phyloP scores from a whole-genome alignment of 1,284 basidiomycete species.

The Polyporus tsugae region DNA sequence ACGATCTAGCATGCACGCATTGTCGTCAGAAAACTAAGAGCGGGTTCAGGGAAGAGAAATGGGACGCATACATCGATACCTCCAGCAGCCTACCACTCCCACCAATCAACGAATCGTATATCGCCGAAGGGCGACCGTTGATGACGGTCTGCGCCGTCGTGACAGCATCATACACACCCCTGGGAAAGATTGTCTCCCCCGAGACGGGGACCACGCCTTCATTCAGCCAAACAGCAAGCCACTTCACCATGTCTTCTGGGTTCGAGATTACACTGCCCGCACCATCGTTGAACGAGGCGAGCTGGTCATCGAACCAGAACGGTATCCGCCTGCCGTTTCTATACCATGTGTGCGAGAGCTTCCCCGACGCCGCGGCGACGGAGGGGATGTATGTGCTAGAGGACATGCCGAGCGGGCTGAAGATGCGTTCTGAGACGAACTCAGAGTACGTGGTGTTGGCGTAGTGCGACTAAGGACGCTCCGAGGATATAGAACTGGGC shows the following conservation, averaged over 20 bases:
- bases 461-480: conserved; percentile 14
- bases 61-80: conserved; percentile 3
- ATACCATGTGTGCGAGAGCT: conserved; percentile 14
- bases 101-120: conserved; percentile 39
- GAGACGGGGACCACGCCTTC: conserved; percentile 51
- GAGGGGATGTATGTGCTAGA: conserved; percentile 11
- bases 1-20: conserved; percentile 28
- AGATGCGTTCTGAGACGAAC: conserved; percentile 17
- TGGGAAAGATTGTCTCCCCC: conserved; percentile 50
- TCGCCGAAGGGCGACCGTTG: conserved; percentile 1
- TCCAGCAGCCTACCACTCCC: conserved; percentile 42
- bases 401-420: conserved; percentile 16
- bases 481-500: conserved; percentile 16
- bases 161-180: conserved; percentile 45
- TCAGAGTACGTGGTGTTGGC: neutral
- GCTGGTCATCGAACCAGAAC: conserved; percentile 6
- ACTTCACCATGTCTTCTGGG: conserved; percentile 45
- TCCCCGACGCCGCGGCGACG: conserved; percentile 3
- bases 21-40: neutral
- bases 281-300: conserved; percentile 36
- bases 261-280: conserved; percentile 44
- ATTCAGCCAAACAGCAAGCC: conserved; percentile 54
- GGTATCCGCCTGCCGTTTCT: conserved; percentile 12
- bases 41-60: neutral
- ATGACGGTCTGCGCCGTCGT: conserved; percentile 44